Conservation (phyloP, 306 rosid genomes). For the Oxytropis ochrocephala region DNA sequence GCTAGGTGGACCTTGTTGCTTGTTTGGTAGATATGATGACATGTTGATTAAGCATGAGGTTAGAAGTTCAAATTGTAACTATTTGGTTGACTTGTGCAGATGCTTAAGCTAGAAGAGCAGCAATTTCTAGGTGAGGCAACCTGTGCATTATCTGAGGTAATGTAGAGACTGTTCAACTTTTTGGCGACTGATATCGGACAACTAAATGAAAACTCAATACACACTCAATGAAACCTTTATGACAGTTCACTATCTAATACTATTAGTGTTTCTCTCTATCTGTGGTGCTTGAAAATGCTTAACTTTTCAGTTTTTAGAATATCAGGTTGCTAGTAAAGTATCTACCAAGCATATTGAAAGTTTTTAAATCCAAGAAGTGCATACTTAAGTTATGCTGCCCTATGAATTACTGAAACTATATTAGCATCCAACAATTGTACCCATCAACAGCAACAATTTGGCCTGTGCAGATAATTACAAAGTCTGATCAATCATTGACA, state of each 20-base stretch:
- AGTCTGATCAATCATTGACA: slow-evolving; percentile 54
- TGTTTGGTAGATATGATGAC: slow-evolving; percentile 15
- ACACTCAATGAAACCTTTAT: slow-evolving; percentile 5
- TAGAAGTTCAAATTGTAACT: slow-evolving; percentile 16
- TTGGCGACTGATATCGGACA: background rate
- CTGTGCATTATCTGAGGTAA: slow-evolving; percentile 84
- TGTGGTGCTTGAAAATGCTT: slow-evolving; percentile 15
- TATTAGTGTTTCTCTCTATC: background rate
- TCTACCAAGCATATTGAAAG: background rate
- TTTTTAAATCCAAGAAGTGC: slow-evolving; percentile 7
- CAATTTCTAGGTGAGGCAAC: slow-evolving; percentile 93
- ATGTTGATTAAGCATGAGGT: slow-evolving; percentile 9
- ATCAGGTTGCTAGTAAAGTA: background rate
- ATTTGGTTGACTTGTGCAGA: slow-evolving; percentile 53
- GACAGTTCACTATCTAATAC: background rate
- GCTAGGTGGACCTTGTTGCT: background rate
- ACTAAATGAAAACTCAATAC: slow-evolving; percentile 5
- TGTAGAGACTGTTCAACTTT: slow-evolving; percentile 18
- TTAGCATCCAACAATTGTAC: slow-evolving; percentile 11
- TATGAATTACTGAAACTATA: slow-evolving; percentile 16
- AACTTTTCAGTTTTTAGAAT: background rate
- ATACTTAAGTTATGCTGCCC: slow-evolving; percentile 17
- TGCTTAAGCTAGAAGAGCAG: slow-evolving; percentile 92
- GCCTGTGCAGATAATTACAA: slow-evolving; percentile 74
- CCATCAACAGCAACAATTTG: slow-evolving; percentile 18